Evolutionary conservation across 2,329 filamentous ascomycete species (phyloP).

Genomic region (Tolypocladium sp.): DNA sequence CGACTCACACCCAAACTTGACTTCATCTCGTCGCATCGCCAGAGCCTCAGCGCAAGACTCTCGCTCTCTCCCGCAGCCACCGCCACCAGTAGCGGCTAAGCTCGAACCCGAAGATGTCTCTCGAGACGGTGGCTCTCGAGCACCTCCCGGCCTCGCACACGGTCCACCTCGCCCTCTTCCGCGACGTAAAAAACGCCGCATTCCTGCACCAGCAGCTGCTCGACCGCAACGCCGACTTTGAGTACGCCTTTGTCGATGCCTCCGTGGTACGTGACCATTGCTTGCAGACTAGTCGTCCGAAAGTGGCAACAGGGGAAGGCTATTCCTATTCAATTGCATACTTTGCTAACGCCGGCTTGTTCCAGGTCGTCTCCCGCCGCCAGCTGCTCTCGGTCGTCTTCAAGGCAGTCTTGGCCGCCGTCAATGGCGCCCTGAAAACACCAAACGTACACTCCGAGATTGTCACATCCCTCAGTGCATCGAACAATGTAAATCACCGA

Average conservation of each 20-base stretch:
- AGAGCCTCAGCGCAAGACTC: background rate
- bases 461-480: constrained; percentile 69
- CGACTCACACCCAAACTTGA: background rate
- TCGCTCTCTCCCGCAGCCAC: background rate
- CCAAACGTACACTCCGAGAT: constrained; percentile 85
- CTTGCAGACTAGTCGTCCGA: no score
- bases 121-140: constrained; percentile 64
- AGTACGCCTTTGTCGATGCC: constrained; percentile 91
- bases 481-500: constrained; percentile 58
- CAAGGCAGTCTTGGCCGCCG: constrained; percentile 60
- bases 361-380: constrained; percentile 57
- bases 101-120: constrained; percentile 27
- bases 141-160: constrained; percentile 61
- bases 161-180: constrained; percentile 69
- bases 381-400: constrained; percentile 71
- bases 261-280: constrained; percentile 48
- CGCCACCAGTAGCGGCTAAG: background rate
- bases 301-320: background rate
- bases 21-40: background rate
- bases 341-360: constrained; percentile 42
- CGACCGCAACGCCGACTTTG: constrained; percentile 73
- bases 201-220: constrained; percentile 78
- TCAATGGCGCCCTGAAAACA: constrained; percentile 57
- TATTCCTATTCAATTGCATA: background rate
- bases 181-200: constrained; percentile 63